Evolutionary conservation across 2,329 filamentous ascomycete species (phyloP).

Genomic region (Aurifilum marmelostoma): DNA sequence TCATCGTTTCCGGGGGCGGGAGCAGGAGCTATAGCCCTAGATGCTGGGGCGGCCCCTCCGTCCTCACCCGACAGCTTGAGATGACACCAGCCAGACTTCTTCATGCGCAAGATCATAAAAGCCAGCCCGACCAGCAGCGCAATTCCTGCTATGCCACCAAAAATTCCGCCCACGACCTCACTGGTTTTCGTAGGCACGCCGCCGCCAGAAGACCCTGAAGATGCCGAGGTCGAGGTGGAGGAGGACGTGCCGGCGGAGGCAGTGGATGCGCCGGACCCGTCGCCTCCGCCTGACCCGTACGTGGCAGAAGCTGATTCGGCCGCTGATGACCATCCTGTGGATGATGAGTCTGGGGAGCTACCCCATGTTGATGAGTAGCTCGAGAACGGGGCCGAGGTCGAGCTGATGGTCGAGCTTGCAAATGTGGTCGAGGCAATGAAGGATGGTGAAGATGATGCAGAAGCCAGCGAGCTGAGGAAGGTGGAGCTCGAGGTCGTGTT

Average conservation of each 20-base stretch:
- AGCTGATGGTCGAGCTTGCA: conserved; percentile 19
- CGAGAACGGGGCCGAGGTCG: conserved; percentile 15
- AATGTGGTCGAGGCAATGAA: conserved; percentile 33
- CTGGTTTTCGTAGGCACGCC: conserved; percentile 34
- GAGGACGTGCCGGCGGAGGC: conserved; percentile 34
- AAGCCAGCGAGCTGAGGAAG: conserved; percentile 9
- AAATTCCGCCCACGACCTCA: conserved; percentile 57
- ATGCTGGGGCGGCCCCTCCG: conserved; percentile 24
- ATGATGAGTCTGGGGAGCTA: conserved; percentile 15
- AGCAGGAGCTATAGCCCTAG: conserved; percentile 17
- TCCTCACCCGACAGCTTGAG: conserved; percentile 40
- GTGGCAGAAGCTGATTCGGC: conserved; percentile 24
- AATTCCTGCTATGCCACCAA: conserved; percentile 61
- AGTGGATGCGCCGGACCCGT: conserved; percentile 32
- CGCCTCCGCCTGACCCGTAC: conserved; percentile 27
- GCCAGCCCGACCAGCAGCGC: conserved; percentile 59
- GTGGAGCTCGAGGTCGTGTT: conserved; percentile 22
- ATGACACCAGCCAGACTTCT: conserved; percentile 45
- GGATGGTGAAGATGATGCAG: conserved; percentile 32
- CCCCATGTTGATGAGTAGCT: conserved; percentile 14
- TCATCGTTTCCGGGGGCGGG: conserved; percentile 28
- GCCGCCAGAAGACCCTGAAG: conserved; percentile 31
- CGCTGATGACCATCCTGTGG: conserved; percentile 19
- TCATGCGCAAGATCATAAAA: conserved; percentile 58
- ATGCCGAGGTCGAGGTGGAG: conserved; percentile 30